A percentile compares a stretch with the other conserved stretches of the same genome.
Conservation (phyloP, 495 filamentous ascomycete genomes). For the Penicillium herquei region DNA sequence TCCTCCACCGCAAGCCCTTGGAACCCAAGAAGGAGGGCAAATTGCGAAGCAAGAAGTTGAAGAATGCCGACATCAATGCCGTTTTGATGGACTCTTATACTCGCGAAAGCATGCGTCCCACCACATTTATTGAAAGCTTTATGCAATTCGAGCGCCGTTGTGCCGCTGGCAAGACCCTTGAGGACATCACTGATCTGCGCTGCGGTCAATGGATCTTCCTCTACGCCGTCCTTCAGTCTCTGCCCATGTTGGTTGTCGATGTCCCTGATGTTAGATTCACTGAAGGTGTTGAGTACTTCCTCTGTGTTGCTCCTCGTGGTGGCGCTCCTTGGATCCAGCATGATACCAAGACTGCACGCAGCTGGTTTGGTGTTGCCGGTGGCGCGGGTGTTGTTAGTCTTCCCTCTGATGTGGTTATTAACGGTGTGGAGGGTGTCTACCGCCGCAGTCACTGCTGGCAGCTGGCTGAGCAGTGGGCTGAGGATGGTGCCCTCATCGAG, state of each 20-base stretch:
- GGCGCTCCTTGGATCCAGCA: constrained; percentile 84
- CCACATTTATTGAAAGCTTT: constrained; percentile 74
- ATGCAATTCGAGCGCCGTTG: constrained; percentile 78
- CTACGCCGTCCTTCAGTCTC: constrained; percentile 84
- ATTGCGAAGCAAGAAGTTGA: constrained; percentile 64
- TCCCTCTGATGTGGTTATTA: constrained; percentile 79
- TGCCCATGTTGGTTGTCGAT: constrained; percentile 88
- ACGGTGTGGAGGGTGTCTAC: constrained; percentile 87
- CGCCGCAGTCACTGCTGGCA: constrained; percentile 91
- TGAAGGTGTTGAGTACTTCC: constrained; percentile 90
- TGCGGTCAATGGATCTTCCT: constrained; percentile 93
- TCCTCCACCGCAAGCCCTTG: constrained; percentile 57
- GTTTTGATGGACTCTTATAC: constrained; percentile 77
- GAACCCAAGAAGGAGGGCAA: constrained; percentile 69
- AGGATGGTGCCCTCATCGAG: constrained; percentile 37
- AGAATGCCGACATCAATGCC: constrained; percentile 70
- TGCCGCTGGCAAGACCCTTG: constrained; percentile 65
- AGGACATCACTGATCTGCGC: constrained; percentile 74
- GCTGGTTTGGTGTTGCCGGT: constrained; percentile 78
- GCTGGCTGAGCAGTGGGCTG: constrained; percentile 72
- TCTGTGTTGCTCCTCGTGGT: constrained; percentile 85
- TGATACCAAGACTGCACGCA: constrained; percentile 59
- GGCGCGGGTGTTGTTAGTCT: constrained; percentile 70
- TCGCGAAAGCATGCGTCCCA: constrained; percentile 60
- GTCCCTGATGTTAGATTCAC: constrained; percentile 73